Conservation (phyloP, 2,329 filamentous ascomycete genomes). For the Penicillium sp. region DNA sequence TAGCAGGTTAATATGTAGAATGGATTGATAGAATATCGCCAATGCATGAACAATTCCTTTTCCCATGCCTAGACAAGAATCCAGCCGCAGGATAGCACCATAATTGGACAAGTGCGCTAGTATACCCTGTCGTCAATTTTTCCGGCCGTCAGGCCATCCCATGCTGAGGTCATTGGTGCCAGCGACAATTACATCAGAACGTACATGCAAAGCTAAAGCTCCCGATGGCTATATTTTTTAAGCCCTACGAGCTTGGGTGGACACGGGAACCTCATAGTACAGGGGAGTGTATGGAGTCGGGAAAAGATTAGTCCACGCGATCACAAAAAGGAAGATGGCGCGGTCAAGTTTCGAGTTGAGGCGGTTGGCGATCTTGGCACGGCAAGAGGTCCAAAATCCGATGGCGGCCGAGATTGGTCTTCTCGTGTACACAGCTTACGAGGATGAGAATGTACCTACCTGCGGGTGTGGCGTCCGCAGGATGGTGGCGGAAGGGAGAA, state of each 20-base stretch:
- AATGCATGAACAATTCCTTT: too few species aligned
- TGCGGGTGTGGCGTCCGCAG: conserved; percentile 21
- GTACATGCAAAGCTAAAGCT: neutral
- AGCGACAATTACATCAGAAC: neutral
- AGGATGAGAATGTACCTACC: neutral
- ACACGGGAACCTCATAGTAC: too few species aligned
- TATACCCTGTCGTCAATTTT: too few species aligned
- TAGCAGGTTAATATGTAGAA: too few species aligned
- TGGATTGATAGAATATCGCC: too few species aligned
- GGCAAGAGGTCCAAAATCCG: neutral
- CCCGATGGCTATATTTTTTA: conserved; percentile 14
- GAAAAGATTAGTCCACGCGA: conserved; percentile 1
- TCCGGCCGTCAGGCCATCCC: neutral
- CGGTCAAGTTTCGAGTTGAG: conserved; percentile 1
- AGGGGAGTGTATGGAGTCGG: neutral
- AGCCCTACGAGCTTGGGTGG: conserved; percentile 6
- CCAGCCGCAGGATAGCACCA: too few species aligned
- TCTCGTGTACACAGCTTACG: conserved; percentile 3
- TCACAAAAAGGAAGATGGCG: neutral
- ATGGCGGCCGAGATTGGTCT: neutral
- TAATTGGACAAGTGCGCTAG: too few species aligned
- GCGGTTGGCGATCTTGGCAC: conserved; percentile 14
- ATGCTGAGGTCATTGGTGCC: neutral
- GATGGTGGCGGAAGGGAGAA: conserved; percentile 9
- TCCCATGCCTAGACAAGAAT: too few species aligned